Base-by-base conservation (phyloP, 116 monocot genomes). In the Dioscorea cayenensis region DNA sequence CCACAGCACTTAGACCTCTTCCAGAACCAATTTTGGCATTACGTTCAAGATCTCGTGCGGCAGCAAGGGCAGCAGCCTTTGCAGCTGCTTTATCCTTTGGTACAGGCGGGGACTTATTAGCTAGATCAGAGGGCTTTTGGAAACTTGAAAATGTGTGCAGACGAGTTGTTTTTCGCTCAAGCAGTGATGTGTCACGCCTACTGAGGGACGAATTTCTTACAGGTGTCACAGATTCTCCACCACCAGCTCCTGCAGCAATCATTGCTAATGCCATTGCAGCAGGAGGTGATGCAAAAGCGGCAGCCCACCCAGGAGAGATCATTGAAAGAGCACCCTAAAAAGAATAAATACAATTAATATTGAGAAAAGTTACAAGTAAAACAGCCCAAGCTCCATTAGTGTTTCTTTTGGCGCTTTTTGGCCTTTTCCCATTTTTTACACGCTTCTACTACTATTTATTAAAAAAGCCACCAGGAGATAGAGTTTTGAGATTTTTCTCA, bases 221-320 rank as follows among this genome's bases (percentile, higher is more conserved):
- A 79, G 90, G 81, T 76, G 84, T 51, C 12, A 77, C 74, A 58
- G 84, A 77, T 86, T 97, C 93, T 64, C 86, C 90, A 67, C 97
- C 93, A 73, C 84, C 78, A 71, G 88, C 84, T 72, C 97, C 97
- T 62, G 97, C 97, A 77, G 97, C 97, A 86, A 93, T 86, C 90
- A 97, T 97, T 73, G 97, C 97, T 77, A 97, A 78, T 63, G 97
- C 93, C 97, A 97, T 86, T 38, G 97, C 97, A 78, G 88, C 88
- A 71, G 97, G 97, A 82, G 97, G 97, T 51, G 97, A 97, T 60
- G 97, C 97, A 86, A 97, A 97, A 73, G 88, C 93, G 75, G 97
- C 93, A 71, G 97, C 90, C 97, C 97, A 97, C 2, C 90, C 90
- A 81, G 97, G 79, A 6, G 97, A 83, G 82, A 93, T 83, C 90